Conservation (phyloP, 2,329 filamentous ascomycete genomes). For the Apiospora sp. region DNA sequence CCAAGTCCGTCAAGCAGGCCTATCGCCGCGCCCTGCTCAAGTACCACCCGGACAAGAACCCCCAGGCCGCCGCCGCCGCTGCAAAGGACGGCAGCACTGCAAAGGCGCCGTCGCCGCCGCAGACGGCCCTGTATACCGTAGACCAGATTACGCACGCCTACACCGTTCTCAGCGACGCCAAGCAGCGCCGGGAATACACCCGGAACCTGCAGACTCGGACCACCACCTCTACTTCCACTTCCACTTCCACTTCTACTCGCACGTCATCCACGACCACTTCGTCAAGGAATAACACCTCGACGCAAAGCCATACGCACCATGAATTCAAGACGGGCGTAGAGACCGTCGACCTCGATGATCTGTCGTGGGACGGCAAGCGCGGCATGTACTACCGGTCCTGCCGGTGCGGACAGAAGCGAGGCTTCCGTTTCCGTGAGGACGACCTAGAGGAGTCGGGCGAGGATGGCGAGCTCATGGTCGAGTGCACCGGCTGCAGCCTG, state of each 20-base stretch:
- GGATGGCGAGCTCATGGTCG: slow-evolving; percentile 68
- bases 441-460: slow-evolving; percentile 67
- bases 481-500: slow-evolving; percentile 71
- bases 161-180: slow-evolving; percentile 59
- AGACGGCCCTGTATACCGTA: slow-evolving; percentile 53
- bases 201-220: slow-evolving; percentile 46
- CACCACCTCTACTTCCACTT: slow-evolving; percentile 22
- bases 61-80: slow-evolving; percentile 25
- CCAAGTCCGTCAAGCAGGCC: slow-evolving; percentile 62
- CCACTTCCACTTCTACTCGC: neutral
- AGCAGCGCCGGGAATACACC: slow-evolving; percentile 62
- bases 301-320: slow-evolving; percentile 30
- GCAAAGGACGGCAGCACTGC: slow-evolving; percentile 20
- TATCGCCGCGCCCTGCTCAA: slow-evolving; percentile 71
- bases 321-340: slow-evolving; percentile 63
- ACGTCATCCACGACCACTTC: neutral
- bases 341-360: slow-evolving; percentile 70
- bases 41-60: slow-evolving; percentile 70
- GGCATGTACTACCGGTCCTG: slow-evolving; percentile 65
- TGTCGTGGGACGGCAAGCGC: slow-evolving; percentile 58
- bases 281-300: slow-evolving; percentile 10
- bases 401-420: slow-evolving; percentile 69
- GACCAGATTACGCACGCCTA: slow-evolving; percentile 72
- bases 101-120: neutral
- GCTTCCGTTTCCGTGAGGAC: slow-evolving; percentile 65